These are phyloP conservation scores for Angophora floribunda DNA, from an alignment of 345 rosid genomes.

Conservation along the genomic window DNA sequence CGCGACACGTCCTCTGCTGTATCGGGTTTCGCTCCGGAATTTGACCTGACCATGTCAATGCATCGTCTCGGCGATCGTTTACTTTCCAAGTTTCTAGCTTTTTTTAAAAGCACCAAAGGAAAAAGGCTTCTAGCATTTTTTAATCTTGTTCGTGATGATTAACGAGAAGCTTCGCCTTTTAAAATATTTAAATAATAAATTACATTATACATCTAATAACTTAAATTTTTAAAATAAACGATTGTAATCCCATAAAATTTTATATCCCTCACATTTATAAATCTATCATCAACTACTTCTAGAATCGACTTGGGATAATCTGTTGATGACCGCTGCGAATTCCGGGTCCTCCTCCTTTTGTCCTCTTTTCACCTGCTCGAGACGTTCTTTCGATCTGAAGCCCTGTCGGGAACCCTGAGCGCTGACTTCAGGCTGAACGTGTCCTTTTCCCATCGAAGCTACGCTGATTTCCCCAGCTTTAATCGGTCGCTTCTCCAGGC, in stretches of 20 bases:
- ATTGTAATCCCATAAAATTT: too few relatives aligned
- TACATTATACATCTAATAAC: too few relatives aligned
- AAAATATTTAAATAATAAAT: too few relatives aligned
- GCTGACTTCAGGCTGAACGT: neutral
- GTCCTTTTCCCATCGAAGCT: neutral
- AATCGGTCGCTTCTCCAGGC: neutral
- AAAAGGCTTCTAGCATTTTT: too few relatives aligned
- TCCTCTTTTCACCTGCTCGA: too few relatives aligned
- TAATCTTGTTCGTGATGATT: too few relatives aligned
- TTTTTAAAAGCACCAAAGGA: neutral
- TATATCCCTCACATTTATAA: too few relatives aligned
- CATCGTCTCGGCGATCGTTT: neutral
- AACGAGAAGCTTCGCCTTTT: too few relatives aligned
- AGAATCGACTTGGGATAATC: too few relatives aligned
- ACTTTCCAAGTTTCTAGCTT: neutral
- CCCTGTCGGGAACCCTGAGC: neutral
- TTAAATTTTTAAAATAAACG: too few relatives aligned
- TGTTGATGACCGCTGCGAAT: too few relatives aligned
- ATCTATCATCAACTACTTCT: too few relatives aligned
- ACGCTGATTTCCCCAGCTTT: neutral
- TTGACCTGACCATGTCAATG: neutral
- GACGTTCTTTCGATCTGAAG: neutral
- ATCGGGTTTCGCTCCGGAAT: neutral
- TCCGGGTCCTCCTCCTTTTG: neutral
- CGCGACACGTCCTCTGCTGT: neutral